A percentile compares a stretch with the other conserved stretches of the same genome.
These are phyloP conservation scores for Lagerstroemia speciosa DNA, from an alignment of 345 rosid genomes.

Conservation along the genomic window DNA sequence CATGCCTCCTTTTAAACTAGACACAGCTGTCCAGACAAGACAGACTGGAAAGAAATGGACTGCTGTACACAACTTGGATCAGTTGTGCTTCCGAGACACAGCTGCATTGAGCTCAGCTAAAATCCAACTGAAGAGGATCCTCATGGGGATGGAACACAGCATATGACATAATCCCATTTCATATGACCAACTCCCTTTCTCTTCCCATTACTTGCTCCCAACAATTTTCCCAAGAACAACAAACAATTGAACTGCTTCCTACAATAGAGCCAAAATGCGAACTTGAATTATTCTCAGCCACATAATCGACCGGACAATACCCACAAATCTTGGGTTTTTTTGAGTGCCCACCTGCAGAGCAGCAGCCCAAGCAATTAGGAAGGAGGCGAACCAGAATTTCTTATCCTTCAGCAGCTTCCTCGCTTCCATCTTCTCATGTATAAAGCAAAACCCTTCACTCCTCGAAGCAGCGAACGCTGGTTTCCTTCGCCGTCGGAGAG, in stretches of 20 bases:
- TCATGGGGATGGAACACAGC: too few species aligned
- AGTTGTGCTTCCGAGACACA: too few species aligned
- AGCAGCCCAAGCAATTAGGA: constrained; percentile 81
- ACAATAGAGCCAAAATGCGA: background rate
- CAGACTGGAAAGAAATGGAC: too few species aligned
- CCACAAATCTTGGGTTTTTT: background rate
- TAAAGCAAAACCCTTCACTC: background rate
- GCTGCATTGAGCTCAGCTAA: too few species aligned
- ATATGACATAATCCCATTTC: too few species aligned
- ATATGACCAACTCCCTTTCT: too few species aligned
- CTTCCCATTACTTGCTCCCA: background rate
- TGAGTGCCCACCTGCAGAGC: constrained; percentile 57
- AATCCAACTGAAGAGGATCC: too few species aligned
- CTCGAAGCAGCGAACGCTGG: background rate
- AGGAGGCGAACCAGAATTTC: constrained; percentile 79
- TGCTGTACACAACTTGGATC: too few species aligned
- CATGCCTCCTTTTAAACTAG: too few species aligned
- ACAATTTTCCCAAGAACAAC: background rate
- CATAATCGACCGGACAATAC: background rate
- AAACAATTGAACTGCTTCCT: background rate
- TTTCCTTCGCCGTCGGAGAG: too few species aligned
- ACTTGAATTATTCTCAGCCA: background rate
- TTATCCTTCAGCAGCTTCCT: constrained; percentile 63
- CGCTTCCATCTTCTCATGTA: constrained; percentile 16
- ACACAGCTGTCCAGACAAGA: too few species aligned